Evolutionary conservation across 2,329 filamentous ascomycete genomes (phyloP), one percentile per base, ranked within the genome.

Genomic region (Elsinoe batatas): DNA sequence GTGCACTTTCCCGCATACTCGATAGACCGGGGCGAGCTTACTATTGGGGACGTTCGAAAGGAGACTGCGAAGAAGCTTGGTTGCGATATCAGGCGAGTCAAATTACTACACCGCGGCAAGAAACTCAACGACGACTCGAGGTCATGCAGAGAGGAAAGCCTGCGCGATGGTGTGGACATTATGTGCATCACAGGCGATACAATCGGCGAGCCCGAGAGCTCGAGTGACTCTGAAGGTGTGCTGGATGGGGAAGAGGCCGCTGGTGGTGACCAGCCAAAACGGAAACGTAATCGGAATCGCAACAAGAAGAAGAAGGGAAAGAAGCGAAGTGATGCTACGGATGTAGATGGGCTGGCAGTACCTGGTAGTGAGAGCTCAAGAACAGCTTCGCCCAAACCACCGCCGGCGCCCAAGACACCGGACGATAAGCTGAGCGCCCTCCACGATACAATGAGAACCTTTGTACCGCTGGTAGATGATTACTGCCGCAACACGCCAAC

Each of bases 1-100:
- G 79, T 85, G 44, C 83, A 85, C 64, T 91, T 91, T 64, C 84
- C 87, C 0, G 83, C 83, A 11, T 87, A 84, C 68, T 80, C 82
- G 58, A 90, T 91, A 64, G 83, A 82, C 57, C 83, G 88, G 65
- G 86, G 85, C 46, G 83, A 86, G 65, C 72, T 91, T 56, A 76
- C 75, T 33, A 80, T 89, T 33, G 71, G 76, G 54, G 84, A 87
- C 62, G 76, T 91, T 32, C 78, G 80, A 57, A 77, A 84, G 54
- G 82, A 85, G n/a, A 80, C 83, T 4, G 82, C 80, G 54, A 75
- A 84, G 61, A 76, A 87, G 66, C 78, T 88, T 71, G 79, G 81
- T 53, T 70, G 88, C 32, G 77, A 82, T 44, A 72, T 64, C 66
- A 75, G 64, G 67, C 72, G 77, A 46, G 74, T 89, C 65, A 86